Conservation (phyloP, 2,329 filamentous ascomycete species). For the Chalaropsis thielavioides region DNA sequence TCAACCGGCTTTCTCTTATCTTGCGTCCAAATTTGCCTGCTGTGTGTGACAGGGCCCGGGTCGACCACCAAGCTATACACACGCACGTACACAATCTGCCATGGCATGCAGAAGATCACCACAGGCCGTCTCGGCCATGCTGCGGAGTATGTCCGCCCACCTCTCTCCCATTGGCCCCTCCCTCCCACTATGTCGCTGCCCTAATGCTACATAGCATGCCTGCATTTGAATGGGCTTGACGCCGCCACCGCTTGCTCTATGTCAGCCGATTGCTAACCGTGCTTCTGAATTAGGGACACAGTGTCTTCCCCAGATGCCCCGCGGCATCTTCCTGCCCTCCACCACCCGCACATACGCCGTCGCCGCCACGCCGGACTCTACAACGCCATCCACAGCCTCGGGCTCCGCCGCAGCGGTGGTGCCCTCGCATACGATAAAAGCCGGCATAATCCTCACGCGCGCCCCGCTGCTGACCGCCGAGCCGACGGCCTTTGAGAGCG, state of each 20-base stretch:
- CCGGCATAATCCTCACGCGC: conserved; percentile 71
- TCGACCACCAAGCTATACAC: not conserved
- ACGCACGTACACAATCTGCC: not conserved
- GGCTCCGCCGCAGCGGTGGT: conserved; percentile 18
- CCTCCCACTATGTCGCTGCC: not conserved
- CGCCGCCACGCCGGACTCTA: conserved; percentile 18
- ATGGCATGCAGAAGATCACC: conserved; percentile 9
- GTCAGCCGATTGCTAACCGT: not conserved
- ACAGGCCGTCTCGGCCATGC: conserved; percentile 9
- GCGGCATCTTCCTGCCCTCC: not conserved
- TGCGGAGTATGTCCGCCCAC: conserved; percentile 10
- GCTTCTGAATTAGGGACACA: conserved; percentile 7
- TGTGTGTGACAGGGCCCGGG: not conserved
- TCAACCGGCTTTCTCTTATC: not conserved
- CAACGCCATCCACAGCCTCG: conserved; percentile 19
- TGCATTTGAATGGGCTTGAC: not conserved
- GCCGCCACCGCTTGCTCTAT: not conserved
- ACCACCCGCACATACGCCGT: conserved; percentile 23
- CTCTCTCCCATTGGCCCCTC: not conserved
- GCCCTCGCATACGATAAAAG: conserved; percentile 35
- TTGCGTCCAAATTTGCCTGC: not conserved
- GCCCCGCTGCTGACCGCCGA: conserved; percentile 74
- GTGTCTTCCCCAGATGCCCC: conserved; percentile 3
- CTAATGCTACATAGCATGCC: not conserved
- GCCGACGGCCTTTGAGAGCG: conserved; percentile 75